Conservation (phyloP, 768 basidiomycete genomes). For the Mycena chlorophos region DNA sequence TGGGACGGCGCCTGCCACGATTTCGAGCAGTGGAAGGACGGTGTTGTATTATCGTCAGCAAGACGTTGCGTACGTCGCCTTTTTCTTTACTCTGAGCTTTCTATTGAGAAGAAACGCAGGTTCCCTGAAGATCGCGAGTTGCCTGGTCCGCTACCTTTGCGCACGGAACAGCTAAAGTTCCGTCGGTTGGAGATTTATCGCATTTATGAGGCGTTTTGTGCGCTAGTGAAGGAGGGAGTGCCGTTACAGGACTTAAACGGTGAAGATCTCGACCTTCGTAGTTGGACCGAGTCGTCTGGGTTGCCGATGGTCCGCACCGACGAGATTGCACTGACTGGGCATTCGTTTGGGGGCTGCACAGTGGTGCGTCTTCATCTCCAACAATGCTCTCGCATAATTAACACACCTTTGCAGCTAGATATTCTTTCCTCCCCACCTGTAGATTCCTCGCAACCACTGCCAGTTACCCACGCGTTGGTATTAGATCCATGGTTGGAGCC, state of each 20-base stretch:
- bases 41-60: constrained; percentile 56
- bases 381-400: constrained; percentile 5
- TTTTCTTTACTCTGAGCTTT: neutral
- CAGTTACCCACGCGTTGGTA: constrained; percentile 57
- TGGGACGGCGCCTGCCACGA: constrained; percentile 63
- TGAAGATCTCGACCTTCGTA: constrained; percentile 36
- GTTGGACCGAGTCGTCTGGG: constrained; percentile 38
- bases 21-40: constrained; percentile 35
- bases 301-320: constrained; percentile 33
- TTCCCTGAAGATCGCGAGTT: constrained; percentile 24
- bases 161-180: constrained; percentile 69
- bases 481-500: constrained; percentile 89
- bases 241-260: constrained; percentile 42
- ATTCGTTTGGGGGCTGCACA: constrained; percentile 51
- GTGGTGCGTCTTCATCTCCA: constrained; percentile 32
- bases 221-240: constrained; percentile 45
- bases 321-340: constrained; percentile 43
- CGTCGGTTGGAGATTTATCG: constrained; percentile 70
- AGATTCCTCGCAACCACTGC: constrained; percentile 43
- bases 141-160: constrained; percentile 43
- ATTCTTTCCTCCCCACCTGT: constrained; percentile 53
- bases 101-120: neutral
- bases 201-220: constrained; percentile 56
- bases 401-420: constrained; percentile 45
- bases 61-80: constrained; percentile 51